Evolutionary conservation across 768 basidiomycete species (phyloP).

Genomic region (Mycena epipterygia): DNA sequence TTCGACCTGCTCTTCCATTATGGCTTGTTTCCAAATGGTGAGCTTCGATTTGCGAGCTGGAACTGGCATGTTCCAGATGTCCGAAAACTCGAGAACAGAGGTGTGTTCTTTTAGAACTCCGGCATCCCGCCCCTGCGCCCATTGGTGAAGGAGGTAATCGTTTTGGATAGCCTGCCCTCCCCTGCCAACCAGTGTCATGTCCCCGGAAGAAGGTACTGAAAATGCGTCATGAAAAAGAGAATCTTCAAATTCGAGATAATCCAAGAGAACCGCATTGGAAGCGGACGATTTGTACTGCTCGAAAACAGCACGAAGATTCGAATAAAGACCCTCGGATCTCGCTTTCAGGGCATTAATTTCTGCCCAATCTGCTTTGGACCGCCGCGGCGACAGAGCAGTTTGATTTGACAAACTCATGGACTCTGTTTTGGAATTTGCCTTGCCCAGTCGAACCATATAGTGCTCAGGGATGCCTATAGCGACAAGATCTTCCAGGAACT

Average conservation of each 20-base stretch:
- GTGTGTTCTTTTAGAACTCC: slow-evolving; percentile 50
- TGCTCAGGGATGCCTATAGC: slow-evolving; percentile 65
- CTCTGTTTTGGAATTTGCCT: slow-evolving; percentile 62
- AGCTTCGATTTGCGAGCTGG: slow-evolving; percentile 43
- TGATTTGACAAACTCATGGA: slow-evolving; percentile 60
- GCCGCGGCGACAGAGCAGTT: slow-evolving; percentile 13
- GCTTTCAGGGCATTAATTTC: slow-evolving; percentile 40
- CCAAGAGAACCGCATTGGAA: slow-evolving; percentile 50
- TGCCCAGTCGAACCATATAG: slow-evolving; percentile 70
- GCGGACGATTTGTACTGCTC: not conserved
- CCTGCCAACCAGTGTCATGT: slow-evolving; percentile 60
- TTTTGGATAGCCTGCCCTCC: slow-evolving; percentile 49
- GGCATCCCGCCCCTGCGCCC: slow-evolving; percentile 60
- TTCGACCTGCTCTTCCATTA: slow-evolving; percentile 51
- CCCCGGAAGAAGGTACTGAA: slow-evolving; percentile 51
- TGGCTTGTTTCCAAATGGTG: slow-evolving; percentile 50
- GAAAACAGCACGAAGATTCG: slow-evolving; percentile 34
- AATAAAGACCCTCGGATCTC: slow-evolving; percentile 39
- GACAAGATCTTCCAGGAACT: slow-evolving; percentile 74
- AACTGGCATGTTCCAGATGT: slow-evolving; percentile 54
- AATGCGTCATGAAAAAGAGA: slow-evolving; percentile 59
- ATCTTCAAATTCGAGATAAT: slow-evolving; percentile 66
- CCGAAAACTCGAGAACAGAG: not conserved
- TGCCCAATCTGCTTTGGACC: slow-evolving; percentile 51
- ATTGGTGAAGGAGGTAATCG: slow-evolving; percentile 61